Evolutionary conservation across 2,329 filamentous ascomycete species (phyloP).

Genomic region (Fusarium sp.): DNA sequence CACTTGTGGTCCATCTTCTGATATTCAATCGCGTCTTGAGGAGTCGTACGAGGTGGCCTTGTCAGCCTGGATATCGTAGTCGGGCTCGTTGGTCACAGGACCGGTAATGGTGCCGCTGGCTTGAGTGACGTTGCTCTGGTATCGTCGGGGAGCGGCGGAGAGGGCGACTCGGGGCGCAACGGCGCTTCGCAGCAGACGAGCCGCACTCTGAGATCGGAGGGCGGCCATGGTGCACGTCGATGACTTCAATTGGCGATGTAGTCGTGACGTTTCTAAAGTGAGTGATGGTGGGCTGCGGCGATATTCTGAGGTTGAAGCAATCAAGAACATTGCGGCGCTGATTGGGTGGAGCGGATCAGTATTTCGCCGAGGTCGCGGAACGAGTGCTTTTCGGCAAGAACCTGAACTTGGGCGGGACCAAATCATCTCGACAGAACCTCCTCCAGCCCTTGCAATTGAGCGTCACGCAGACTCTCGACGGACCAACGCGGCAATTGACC

Average conservation of each 20-base stretch:
- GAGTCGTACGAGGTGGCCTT: constrained; percentile 84
- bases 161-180: constrained; percentile 52
- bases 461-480: constrained; percentile 48
- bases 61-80: constrained; percentile 84
- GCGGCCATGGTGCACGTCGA: constrained; percentile 68
- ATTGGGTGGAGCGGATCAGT: constrained; percentile 58
- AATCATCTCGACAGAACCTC: constrained; percentile 44
- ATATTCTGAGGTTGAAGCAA: constrained; percentile 46
- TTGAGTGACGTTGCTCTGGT: constrained; percentile 63
- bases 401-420: constrained; percentile 43
- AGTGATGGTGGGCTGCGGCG: constrained; percentile 45
- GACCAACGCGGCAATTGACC: constrained; percentile 47
- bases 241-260: constrained; percentile 42
- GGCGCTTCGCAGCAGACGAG: constrained; percentile 63
- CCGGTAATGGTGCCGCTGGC: constrained; percentile 53
- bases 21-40: constrained; percentile 12
- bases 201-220: constrained; percentile 67
- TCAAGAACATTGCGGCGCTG: constrained; percentile 48
- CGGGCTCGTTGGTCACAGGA: constrained; percentile 73
- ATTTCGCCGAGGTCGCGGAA: constrained; percentile 53
- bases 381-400: constrained; percentile 62
- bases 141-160: constrained; percentile 62
- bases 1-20: constrained; percentile 10
- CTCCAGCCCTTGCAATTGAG: constrained; percentile 51
- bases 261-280: constrained; percentile 35